Conservation (phyloP, 805 yeast species). For the Metschnikowia bowlesiae region DNA sequence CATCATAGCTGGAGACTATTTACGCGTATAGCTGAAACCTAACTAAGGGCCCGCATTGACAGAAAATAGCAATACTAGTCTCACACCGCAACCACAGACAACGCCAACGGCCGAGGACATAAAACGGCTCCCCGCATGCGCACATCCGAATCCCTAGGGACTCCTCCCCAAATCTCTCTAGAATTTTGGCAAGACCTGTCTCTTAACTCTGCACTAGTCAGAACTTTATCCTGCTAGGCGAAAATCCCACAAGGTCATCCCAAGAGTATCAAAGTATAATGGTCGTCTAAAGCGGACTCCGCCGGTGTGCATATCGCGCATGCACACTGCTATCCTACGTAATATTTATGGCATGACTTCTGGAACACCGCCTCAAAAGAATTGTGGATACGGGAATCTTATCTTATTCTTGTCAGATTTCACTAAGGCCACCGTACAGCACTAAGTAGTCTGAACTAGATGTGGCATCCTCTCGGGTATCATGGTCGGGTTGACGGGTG, state of each 20-base stretch:
- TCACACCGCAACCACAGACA: neutral
- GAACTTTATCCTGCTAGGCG: neutral
- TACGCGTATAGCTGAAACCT: neutral
- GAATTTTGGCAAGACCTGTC: neutral
- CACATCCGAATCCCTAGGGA: neutral
- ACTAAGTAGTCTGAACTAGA: neutral
- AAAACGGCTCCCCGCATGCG: neutral
- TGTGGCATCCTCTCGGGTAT: neutral
- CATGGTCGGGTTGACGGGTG: neutral
- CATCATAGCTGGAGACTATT: neutral
- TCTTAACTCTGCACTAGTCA: neutral
- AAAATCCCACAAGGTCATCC: neutral
- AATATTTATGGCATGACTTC: neutral
- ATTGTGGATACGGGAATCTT: too few relatives aligned
- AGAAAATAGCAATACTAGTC: neutral
- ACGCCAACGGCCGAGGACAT: neutral
- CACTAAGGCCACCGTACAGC: accelerated
- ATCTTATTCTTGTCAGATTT: too few relatives aligned
- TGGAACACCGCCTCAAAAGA: neutral
- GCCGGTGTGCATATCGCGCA: neutral
- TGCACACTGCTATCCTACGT: constrained; percentile 1
- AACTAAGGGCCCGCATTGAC: neutral
- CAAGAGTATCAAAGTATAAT: neutral
- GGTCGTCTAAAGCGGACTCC: neutral
- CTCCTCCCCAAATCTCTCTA: neutral